These are phyloP conservation scores for Teunomyces lycoperdinae DNA, from an alignment of 805 yeast species.

Conservation along the genomic window DNA sequence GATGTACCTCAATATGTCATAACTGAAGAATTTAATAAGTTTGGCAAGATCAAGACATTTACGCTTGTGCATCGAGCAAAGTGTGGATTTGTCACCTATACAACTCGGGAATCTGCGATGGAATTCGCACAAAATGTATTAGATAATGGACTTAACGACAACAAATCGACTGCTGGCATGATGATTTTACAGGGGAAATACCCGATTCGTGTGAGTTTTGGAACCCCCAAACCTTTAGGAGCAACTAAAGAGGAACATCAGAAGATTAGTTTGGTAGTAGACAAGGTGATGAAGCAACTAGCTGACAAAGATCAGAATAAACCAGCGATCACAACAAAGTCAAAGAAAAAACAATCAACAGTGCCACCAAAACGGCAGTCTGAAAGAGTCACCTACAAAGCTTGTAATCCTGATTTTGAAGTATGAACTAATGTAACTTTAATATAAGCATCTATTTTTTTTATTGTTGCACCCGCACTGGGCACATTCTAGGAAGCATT, in stretches of 20 bases:
- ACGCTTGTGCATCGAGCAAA: constrained; percentile 55
- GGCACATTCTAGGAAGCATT: too few relatives aligned
- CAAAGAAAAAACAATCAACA: background rate
- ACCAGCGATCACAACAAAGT: too few relatives aligned
- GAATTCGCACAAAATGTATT: constrained; percentile 23
- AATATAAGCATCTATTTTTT: background rate
- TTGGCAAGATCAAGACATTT: constrained; percentile 48
- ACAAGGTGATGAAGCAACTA: constrained; percentile 51
- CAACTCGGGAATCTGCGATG: constrained; percentile 50
- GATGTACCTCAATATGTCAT: constrained; percentile 64
- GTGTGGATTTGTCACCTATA: constrained; percentile 63
- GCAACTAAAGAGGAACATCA: constrained; percentile 40
- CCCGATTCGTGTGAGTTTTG: constrained; percentile 58
- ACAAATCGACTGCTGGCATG: constrained; percentile 26
- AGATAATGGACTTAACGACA: constrained; percentile 24
- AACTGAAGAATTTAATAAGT: constrained; percentile 44
- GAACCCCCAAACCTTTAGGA: constrained; percentile 45
- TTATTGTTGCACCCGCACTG: background rate
- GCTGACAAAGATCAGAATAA: constrained; percentile 38
- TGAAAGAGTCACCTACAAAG: background rate
- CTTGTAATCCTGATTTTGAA: background rate
- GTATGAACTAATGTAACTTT: background rate
- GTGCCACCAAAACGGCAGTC: background rate
- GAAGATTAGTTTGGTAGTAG: constrained; percentile 49
- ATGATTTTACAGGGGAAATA: constrained; percentile 27